Evolutionary conservation across 2,329 filamentous ascomycete species (phyloP), one percentile per base, ranked within the genome.

Genomic region (Trichoderma sp.): DNA sequence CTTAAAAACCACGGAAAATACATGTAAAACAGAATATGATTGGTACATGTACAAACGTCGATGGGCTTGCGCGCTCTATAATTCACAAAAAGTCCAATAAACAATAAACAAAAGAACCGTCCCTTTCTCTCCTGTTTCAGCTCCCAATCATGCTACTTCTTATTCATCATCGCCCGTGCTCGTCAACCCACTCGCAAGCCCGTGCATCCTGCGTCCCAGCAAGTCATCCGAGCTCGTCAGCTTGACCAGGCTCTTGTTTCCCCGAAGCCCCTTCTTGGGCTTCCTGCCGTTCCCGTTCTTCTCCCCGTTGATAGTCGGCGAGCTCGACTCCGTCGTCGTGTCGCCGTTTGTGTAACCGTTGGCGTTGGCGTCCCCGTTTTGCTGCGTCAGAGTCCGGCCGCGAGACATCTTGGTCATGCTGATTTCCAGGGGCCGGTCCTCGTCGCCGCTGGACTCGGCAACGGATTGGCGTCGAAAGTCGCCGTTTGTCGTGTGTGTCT

Each of bases 341-440:
- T 20, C 53, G 15, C 65, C 73, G 20, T 71, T 73, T 20, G 20
- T 59, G 11, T 71, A 72, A 8, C 64, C 67, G 15, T 65, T 71
- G 11, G 61, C 71, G 12, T 65, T 70, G 4, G 76, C 71, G 47
- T 79, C 75, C 71, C 78, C 75, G 71, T 76, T 77, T 20, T 73
- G 67, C 12, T 73, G 67, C 13, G 75, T 76, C 43, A 74, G 75
- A 64, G 77, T 76, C 13, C 81, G 78, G 9, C 82, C 79, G 11
- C 82, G 78, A 43, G 80, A 81, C 72, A 82, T 77, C 73, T 82
- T 84, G 13, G 86, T 87, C 84, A 91, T 88, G 76, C 87, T 90
- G 84, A 97, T 97, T 81, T 97, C 95, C 11, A 98, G 80, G 4
- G 93, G 93, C 23, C 85, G 83, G 67, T 97, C 94, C 74, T 97